phyloP scores from a whole-genome alignment of 768 basidiomycete genomes.

The Tylopilus subfusipes region DNA sequence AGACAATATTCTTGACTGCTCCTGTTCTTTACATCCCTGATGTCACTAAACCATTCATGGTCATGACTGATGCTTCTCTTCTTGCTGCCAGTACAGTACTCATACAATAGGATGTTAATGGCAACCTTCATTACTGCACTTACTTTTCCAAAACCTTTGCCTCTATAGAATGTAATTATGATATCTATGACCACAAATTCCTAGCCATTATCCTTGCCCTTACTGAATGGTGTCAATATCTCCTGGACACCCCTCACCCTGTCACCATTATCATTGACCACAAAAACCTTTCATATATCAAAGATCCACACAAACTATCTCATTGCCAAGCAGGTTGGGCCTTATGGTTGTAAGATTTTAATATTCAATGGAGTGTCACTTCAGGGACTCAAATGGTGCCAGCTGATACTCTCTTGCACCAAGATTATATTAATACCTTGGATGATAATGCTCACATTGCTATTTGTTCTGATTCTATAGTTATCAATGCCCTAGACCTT shows the following conservation, averaged over 20 bases:
- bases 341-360: too few species aligned
- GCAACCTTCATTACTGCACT: background rate
- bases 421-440: background rate
- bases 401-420: background rate
- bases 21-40: too few species aligned
- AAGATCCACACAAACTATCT: too few species aligned
- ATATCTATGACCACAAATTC: background rate
- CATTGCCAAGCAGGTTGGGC: too few species aligned
- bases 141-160: background rate
- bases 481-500: background rate
- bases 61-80: too few species aligned
- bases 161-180: background rate
- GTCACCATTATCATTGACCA: background rate
- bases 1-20: too few species aligned
- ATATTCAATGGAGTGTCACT: background rate
- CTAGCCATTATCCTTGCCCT: too few species aligned
- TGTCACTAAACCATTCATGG: too few species aligned
- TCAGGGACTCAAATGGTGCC: background rate
- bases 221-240: background rate
- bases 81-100: too few species aligned
- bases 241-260: background rate
- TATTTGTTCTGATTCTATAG: background rate
- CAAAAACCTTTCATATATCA: too few species aligned
- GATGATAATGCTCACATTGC: background rate
- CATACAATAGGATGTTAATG: too few species aligned